Evolutionary conservation across 2,329 filamentous ascomycete species (phyloP), one percentile per base, ranked within the genome.

Genomic region (Pseudocercospora crystallina): DNA sequence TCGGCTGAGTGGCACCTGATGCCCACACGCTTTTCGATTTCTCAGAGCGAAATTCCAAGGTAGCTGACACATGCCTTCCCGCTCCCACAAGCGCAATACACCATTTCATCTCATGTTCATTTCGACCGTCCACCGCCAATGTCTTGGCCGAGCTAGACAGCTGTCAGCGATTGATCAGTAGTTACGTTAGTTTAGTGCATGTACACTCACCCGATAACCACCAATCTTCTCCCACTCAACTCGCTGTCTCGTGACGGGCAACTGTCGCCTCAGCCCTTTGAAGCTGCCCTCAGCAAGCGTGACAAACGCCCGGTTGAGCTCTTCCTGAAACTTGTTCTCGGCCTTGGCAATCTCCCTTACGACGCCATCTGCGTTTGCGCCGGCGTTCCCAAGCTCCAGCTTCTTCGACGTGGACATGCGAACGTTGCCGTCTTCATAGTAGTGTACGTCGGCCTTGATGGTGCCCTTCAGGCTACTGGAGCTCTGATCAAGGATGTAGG

Each of bases 171-270:
- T 13, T 42, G 10, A 30, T 56, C 29, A 53, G 17, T 45, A 47
- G 5, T 26, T 29, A 42, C 11, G 26, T 38, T n/a, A 31, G 10
- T 43, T 33, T 30, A 66, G 55, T 13, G 12, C 36, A 30, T 11
- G 10, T 35, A 61, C 62, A 66, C 82, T 83, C 46, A 95, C 77
- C 54, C 90, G 80, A 76, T 99, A 99, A 61, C 90, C 90, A 39
- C 89, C 87, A 60, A 99, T 89, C 78, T 96, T 96, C 72, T 99
- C 92, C 94, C 94, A 99, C 74, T 99, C 94, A 62, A 99, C 92
- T 81, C 96, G 96, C 78, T 99, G 94, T 67, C 94, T 85, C 56
- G 94, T 99, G 53, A 99, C 90, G 0, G 94, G 94, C 69, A 99
- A 76, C 74, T 97, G 94, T 73, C 94, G 83, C 67, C 94, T 83